Evolutionary conservation across 306 rosid species (phyloP).

Genomic region (Citrullus colocynthis): DNA sequence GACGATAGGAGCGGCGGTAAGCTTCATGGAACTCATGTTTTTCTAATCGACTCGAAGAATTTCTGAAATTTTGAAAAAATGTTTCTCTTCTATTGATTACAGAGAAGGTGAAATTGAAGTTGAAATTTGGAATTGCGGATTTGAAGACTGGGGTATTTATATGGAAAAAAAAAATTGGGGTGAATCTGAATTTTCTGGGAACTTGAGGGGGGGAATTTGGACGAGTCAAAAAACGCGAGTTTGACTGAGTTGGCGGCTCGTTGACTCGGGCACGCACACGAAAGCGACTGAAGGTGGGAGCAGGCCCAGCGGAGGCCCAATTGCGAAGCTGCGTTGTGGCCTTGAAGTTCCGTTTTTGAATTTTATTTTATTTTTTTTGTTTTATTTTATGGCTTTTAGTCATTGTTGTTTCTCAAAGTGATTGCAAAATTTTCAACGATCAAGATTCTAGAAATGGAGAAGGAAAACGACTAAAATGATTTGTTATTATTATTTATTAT

Average conservation of each 20-base stretch:
- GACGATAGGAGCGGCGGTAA: not conserved
- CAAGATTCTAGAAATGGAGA: not conserved
- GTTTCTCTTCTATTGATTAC: too few species aligned
- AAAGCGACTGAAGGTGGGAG: not conserved
- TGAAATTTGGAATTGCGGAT: not conserved
- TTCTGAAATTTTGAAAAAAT: not conserved
- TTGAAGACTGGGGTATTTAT: not conserved
- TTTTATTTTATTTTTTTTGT: not conserved
- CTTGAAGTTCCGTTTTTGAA: not conserved
- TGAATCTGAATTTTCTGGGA: not conserved
- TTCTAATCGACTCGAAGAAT: not conserved
- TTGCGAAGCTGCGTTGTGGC: not conserved
- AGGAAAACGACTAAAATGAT: too few species aligned
- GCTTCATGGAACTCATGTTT: constrained; percentile 1
- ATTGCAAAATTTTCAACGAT: not conserved
- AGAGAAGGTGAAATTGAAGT: not conserved
- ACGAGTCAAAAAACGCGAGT: constrained; percentile 3
- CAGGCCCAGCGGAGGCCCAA: not conserved
- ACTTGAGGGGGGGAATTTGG: not conserved
- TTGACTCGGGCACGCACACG: constrained; percentile 7
- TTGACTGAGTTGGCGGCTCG: constrained; percentile 10
- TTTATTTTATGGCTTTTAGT: not conserved
- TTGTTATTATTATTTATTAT: too few species aligned
- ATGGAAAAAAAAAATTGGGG: not conserved
- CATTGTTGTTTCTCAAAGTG: not conserved